These are phyloP conservation scores for Wickerhamiella cacticola DNA, from an alignment of 805 yeast species.

Conservation along the genomic window DNA sequence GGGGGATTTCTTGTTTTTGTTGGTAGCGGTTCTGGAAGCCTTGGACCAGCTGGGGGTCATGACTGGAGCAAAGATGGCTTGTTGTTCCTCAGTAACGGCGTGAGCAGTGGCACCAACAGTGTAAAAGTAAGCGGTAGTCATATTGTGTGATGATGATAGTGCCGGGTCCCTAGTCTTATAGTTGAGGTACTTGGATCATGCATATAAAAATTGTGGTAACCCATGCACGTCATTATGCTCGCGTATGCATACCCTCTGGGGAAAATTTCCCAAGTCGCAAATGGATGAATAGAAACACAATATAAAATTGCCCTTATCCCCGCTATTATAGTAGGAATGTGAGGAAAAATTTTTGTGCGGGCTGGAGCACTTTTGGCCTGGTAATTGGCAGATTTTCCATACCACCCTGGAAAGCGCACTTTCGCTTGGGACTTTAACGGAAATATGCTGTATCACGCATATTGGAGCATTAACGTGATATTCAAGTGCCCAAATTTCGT, in stretches of 20 bases:
- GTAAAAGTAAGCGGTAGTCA: conserved; percentile 6
- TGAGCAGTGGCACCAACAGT: neutral
- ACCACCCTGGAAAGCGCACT: neutral
- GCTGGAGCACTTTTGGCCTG: neutral
- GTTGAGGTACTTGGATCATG: neutral
- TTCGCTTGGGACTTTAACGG: neutral
- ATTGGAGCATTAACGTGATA: neutral
- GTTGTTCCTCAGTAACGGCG: conserved; percentile 13
- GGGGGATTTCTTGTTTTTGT: neutral
- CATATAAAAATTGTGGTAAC: neutral
- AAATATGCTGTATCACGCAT: neutral
- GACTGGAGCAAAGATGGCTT: conserved; percentile 21
- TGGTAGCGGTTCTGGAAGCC: conserved; percentile 11
- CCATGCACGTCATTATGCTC: neutral
- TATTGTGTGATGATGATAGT: neutral
- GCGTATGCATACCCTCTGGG: neutral
- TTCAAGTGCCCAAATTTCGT: too few relatives aligned
- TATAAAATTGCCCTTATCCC: neutral
- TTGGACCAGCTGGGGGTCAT: conserved; percentile 26
- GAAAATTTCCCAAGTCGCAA: neutral
- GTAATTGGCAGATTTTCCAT: neutral
- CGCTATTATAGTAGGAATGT: neutral
- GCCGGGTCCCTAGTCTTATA: neutral
- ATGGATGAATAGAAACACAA: neutral
- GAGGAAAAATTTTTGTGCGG: neutral